phyloP scores from a whole-genome alignment of 305 asterid genomes.

The Fraxinus floribunda region DNA sequence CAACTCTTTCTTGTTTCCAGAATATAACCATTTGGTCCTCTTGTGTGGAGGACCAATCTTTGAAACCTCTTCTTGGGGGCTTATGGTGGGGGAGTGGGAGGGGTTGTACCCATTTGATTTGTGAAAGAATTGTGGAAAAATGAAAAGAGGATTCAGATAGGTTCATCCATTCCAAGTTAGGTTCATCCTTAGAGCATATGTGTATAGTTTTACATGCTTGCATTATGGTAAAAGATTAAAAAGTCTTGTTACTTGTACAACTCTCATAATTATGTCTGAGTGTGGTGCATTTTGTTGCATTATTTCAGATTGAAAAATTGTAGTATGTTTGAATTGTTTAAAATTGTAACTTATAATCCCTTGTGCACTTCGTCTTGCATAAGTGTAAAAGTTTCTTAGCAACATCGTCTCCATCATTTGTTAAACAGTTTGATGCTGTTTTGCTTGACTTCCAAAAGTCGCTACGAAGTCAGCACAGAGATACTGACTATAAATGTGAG shows the following conservation, averaged over 20 bases:
- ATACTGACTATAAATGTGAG: constrained; percentile 32
- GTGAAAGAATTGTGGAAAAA: not conserved
- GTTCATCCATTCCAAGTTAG: not conserved
- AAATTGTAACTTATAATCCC: not conserved
- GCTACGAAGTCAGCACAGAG: constrained; percentile 30
- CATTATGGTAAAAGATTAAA: not conserved
- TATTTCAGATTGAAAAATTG: not conserved
- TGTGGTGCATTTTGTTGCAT: not conserved
- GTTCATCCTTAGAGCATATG: not conserved
- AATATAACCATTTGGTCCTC: not conserved
- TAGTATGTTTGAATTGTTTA: not conserved
- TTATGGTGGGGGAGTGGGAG: not conserved
- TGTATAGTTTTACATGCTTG: not conserved
- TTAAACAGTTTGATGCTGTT: constrained; percentile 56
- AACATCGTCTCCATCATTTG: not conserved
- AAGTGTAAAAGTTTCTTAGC: constrained; percentile 13
- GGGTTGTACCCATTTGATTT: not conserved
- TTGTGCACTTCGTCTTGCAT: constrained; percentile 4
- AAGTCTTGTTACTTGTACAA: constrained; percentile 3
- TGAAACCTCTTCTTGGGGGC: not conserved
- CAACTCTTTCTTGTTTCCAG: not conserved
- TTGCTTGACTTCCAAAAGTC: constrained; percentile 46
- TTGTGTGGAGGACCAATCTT: not conserved
- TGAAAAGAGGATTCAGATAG: not conserved
- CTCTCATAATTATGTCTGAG: not conserved